Percentiles rank a stretch among this genome's conserved stretches.
phyloP scores from a whole-genome alignment of 2,329 filamentous ascomycete genomes.

The Fusarium scirpi region DNA sequence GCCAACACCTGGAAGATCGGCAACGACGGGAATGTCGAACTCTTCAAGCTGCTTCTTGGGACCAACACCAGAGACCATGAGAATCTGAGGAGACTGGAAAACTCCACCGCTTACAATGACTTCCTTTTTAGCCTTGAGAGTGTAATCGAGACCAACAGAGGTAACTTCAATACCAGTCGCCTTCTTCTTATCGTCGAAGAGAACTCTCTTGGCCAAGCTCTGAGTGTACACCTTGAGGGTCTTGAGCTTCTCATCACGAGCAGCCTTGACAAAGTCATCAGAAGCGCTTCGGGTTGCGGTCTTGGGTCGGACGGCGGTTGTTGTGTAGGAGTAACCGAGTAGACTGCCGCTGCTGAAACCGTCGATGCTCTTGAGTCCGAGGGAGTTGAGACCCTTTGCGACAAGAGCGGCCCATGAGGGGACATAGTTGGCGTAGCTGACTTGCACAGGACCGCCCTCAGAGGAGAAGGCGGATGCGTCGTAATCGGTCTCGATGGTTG shows the following conservation, averaged over 20 bases:
- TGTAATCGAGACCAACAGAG: conserved; percentile 27
- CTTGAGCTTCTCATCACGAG: conserved; percentile 43
- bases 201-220: conserved; percentile 59
- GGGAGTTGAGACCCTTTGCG: conserved; percentile 42
- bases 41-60: conserved; percentile 17
- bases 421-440: conserved; percentile 47
- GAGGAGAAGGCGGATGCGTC: conserved; percentile 45
- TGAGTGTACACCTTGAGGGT: conserved; percentile 56
- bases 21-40: conserved; percentile 28
- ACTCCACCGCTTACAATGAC: conserved; percentile 35
- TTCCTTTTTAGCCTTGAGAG: conserved; percentile 35
- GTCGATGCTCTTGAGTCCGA: conserved; percentile 44
- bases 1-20: conserved; percentile 34
- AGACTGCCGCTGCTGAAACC: conserved; percentile 42
- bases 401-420: conserved; percentile 37
- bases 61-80: conserved; percentile 43
- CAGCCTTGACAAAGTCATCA: conserved; percentile 43
- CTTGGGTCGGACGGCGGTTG: conserved; percentile 33
- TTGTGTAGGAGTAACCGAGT: conserved; percentile 44
- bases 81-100: conserved; percentile 38
- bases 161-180: conserved; percentile 55
- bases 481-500: conserved; percentile 45
- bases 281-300: conserved; percentile 46
- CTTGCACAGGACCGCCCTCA: conserved; percentile 42
- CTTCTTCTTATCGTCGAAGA: conserved; percentile 56